These are phyloP conservation scores for Fusarium camptoceras DNA, from an alignment of 2,329 filamentous ascomycete species.

Conservation along the genomic window DNA sequence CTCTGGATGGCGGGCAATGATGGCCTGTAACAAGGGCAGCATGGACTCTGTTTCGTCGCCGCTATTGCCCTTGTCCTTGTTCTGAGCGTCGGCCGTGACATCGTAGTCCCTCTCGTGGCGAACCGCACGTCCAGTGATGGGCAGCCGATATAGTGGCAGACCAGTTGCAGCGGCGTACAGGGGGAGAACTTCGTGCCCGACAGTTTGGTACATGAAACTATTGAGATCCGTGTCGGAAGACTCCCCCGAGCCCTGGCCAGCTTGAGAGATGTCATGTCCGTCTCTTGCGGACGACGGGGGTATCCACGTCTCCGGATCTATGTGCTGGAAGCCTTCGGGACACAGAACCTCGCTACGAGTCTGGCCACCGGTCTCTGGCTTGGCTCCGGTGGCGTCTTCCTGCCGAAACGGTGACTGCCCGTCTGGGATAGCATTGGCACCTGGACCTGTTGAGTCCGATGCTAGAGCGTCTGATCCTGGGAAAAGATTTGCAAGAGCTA, in stretches of 20 bases:
- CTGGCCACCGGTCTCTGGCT: conserved; percentile 10
- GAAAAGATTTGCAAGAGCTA: conserved; percentile 90
- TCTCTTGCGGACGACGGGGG: conserved; percentile 15
- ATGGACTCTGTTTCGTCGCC: conserved; percentile 91
- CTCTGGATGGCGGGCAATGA: conserved; percentile 77
- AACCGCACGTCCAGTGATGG: conserved; percentile 78
- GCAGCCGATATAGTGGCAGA: conserved; percentile 84
- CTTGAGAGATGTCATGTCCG: conserved; percentile 12
- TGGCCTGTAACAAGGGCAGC: conserved; percentile 75
- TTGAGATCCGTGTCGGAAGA: conserved; percentile 72
- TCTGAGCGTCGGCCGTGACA: conserved; percentile 39
- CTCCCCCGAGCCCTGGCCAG: conserved; percentile 23
- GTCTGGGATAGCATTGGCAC: conserved; percentile 9
- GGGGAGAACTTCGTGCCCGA: conserved; percentile 88
- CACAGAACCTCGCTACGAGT: conserved; percentile 14
- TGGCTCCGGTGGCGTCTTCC: conserved; percentile 29
- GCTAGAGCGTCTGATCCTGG: conserved; percentile 51
- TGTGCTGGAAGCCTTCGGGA: conserved; percentile 38
- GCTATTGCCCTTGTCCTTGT: conserved; percentile 27
- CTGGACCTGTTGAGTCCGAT: conserved; percentile 8
- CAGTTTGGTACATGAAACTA: conserved; percentile 99
- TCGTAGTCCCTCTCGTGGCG: conserved; percentile 79
- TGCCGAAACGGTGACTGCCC: conserved; percentile 23
- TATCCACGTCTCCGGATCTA: conserved; percentile 41
- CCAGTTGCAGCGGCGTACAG: conserved; percentile 83